Conservation (phyloP, 73 alveolate species). For the Tetrahymena borealis region DNA sequence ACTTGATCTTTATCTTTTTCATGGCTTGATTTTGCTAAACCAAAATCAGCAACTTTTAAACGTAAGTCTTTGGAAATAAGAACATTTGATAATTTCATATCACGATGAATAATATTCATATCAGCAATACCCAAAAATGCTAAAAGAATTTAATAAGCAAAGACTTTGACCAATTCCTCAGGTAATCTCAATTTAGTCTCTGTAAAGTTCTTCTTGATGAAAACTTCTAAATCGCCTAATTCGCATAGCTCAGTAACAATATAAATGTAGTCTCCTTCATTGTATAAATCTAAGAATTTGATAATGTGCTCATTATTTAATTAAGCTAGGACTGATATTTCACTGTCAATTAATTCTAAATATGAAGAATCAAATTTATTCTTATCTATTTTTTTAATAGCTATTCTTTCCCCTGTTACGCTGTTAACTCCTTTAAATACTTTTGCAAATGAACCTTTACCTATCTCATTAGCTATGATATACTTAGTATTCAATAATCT, state of each 20-base stretch:
- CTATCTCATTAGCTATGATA: neutral
- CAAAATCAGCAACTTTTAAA: constrained; percentile 54
- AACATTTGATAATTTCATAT: constrained; percentile 18
- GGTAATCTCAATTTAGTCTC: neutral
- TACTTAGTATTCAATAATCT: neutral
- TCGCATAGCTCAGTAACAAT: neutral
- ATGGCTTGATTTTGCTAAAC: constrained; percentile 59
- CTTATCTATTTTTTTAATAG: neutral
- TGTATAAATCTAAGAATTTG: neutral
- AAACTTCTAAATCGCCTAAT: neutral
- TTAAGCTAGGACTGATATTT: neutral
- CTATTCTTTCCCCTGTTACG: neutral
- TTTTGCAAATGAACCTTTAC: neutral
- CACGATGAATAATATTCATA: constrained; percentile 23
- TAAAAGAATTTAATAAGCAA: neutral
- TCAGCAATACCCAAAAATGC: constrained; percentile 18
- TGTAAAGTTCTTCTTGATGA: neutral
- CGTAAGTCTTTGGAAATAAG: constrained; percentile 4
- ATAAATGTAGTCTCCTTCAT: neutral
- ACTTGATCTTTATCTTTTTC: neutral
- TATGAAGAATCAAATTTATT: neutral
- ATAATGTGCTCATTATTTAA: neutral
- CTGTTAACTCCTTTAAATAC: neutral
- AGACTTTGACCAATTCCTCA: constrained; percentile 9
- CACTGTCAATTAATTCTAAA: neutral